A percentile compares a stretch with the other conserved stretches of the same genome.
phyloP scores from a whole-genome alignment of 1,284 basidiomycete genomes.

The Cutaneotrichosporon daszewskae region DNA sequence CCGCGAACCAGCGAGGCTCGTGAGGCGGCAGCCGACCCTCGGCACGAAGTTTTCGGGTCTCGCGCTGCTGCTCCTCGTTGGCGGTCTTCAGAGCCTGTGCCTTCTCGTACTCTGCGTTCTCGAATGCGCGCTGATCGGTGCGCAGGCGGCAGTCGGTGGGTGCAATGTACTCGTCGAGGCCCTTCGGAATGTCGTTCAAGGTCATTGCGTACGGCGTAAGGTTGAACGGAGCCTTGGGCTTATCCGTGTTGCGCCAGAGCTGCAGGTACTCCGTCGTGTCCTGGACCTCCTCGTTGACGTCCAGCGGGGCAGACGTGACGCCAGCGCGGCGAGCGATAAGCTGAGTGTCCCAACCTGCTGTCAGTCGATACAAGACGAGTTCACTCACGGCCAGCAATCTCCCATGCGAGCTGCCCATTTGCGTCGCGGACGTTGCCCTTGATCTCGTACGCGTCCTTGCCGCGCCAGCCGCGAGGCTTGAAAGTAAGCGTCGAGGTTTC shows the following conservation, averaged over 20 bases:
- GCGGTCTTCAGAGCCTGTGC: constrained; percentile 79
- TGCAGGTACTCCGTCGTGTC: constrained; percentile 42
- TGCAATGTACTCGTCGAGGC: constrained; percentile 65
- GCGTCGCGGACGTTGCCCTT: constrained; percentile 73
- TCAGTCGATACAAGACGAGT: neutral
- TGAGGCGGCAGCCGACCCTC: constrained; percentile 68
- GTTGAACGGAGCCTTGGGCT: constrained; percentile 81
- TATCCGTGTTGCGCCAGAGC: constrained; percentile 89
- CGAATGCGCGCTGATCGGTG: constrained; percentile 93
- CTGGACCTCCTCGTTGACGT: constrained; percentile 43
- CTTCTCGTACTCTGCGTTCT: constrained; percentile 80
- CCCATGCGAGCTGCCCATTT: constrained; percentile 65
- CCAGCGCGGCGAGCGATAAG: constrained; percentile 77
- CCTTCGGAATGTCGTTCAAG: constrained; percentile 53
- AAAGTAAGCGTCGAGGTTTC: constrained; percentile 87
- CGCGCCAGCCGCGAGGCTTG: constrained; percentile 92
- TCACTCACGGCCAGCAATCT: constrained; percentile 72
- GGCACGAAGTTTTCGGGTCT: constrained; percentile 69
- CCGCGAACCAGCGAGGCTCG: constrained; percentile 73
- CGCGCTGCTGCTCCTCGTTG: constrained; percentile 85
- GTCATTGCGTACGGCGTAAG: constrained; percentile 92
- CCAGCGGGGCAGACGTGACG: constrained; percentile 59
- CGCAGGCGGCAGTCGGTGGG: constrained; percentile 91
- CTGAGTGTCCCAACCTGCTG: constrained; percentile 79
- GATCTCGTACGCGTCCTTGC: constrained; percentile 86